Percentiles rank a stretch among this genome's conserved stretches.
These are phyloP conservation scores for Senna tora DNA, from an alignment of 306 rosid species.

Conservation along the genomic window DNA sequence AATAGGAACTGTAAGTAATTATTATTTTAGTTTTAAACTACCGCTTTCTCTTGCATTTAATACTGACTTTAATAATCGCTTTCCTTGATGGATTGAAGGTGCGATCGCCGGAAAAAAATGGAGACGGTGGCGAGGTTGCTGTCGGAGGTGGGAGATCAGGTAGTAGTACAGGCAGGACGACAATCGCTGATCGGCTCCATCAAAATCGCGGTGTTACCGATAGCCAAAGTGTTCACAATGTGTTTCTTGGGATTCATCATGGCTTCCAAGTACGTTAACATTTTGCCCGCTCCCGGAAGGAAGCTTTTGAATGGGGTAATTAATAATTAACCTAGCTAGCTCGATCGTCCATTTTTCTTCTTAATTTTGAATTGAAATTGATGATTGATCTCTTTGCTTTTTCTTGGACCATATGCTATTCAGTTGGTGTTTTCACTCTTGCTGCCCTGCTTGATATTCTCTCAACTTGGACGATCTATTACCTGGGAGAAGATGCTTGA, in stretches of 20 bases:
- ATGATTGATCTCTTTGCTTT: neutral
- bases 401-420: conserved; percentile 24
- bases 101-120: neutral
- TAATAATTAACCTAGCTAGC: no score
- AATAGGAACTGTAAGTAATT: no score
- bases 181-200: conserved; percentile 63
- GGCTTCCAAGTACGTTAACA: conserved; percentile 90
- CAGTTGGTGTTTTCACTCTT: conserved; percentile 90
- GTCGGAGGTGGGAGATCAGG: conserved; percentile 35
- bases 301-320: conserved; percentile 76
- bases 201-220: conserved; percentile 84
- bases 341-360: neutral
- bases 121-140: conserved; percentile 51
- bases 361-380: neutral
- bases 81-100: neutral
- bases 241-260: conserved; percentile 85
- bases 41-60: no score
- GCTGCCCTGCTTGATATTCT: conserved; percentile 89
- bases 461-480: conserved; percentile 86
- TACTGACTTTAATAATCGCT: neutral
- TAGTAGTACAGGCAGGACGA: conserved; percentile 52
- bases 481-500: conserved; percentile 71
- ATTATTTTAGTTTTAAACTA: no score
- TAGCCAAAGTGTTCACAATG: conserved; percentile 83
- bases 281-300: conserved; percentile 81